phyloP scores from a whole-genome alignment of 108 stramenopile genomes.

The Nannochloropsis oceanica region DNA sequence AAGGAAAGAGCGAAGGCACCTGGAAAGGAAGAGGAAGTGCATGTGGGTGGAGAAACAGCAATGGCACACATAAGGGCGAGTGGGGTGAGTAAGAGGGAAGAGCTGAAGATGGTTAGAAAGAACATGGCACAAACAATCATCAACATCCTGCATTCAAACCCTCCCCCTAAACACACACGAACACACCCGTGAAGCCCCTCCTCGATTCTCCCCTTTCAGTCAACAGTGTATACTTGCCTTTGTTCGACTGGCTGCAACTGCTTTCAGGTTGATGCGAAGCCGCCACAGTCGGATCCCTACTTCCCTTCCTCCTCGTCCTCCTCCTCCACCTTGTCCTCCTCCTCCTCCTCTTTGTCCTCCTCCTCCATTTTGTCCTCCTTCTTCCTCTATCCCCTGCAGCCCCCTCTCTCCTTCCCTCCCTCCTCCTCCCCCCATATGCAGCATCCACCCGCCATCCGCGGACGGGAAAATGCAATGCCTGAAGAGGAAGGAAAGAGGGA shows the following conservation, averaged over 20 bases:
- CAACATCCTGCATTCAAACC: no score
- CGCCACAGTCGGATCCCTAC: background rate
- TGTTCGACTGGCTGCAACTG: no score
- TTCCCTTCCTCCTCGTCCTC: background rate
- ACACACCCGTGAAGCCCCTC: background rate
- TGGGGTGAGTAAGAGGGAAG: no score
- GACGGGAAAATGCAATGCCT: background rate
- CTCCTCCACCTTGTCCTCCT: background rate
- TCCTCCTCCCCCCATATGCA: background rate
- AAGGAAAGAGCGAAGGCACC: no score
- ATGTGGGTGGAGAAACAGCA: no score
- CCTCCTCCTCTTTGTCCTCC: background rate
- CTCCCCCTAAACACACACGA: no score
- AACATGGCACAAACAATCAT: no score
- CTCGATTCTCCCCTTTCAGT: background rate
- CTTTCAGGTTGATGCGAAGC: no score
- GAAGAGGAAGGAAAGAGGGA: background rate
- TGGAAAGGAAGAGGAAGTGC: no score
- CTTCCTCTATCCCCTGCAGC: no score
- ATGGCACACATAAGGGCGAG: no score
- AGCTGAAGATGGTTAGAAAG: background rate
- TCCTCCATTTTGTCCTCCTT: background rate
- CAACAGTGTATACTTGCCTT: background rate
- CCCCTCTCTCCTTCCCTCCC: no score
- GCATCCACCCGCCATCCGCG: background rate